These are phyloP conservation scores for Neurospora sp. DNA, from an alignment of 495 filamentous ascomycete genomes.

Conservation along the genomic window DNA sequence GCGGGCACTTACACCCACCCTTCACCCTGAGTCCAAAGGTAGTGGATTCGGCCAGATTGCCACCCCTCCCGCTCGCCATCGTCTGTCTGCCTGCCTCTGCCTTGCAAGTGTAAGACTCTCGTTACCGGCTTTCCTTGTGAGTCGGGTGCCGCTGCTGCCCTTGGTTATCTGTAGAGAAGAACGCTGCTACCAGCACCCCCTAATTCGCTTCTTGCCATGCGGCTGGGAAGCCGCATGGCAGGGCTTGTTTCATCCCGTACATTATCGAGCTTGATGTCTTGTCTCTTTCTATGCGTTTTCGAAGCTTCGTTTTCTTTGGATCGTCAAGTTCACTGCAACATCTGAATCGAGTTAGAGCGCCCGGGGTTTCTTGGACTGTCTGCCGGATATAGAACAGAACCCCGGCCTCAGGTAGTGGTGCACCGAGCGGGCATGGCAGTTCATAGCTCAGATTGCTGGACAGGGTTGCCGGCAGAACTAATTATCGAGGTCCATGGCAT, in stretches of 20 bases:
- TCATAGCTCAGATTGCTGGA: conserved; percentile 26
- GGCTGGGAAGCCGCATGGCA: conserved; percentile 37
- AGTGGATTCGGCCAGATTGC: neutral
- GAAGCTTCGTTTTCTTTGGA: conserved; percentile 26
- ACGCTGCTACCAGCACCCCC: conserved; percentile 8
- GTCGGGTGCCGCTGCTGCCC: conserved; percentile 14
- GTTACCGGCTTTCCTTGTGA: conserved; percentile 8
- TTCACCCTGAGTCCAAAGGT: neutral
- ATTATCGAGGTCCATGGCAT: conserved; percentile 37
- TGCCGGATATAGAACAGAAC: conserved; percentile 40
- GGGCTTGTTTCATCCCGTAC: conserved; percentile 36
- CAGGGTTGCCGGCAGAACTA: conserved; percentile 23
- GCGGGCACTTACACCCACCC: conserved; percentile 11
- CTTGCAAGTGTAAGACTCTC: neutral
- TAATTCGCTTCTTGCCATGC: conserved; percentile 37
- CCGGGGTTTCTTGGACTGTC: conserved; percentile 24
- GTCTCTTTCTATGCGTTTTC: conserved; percentile 37
- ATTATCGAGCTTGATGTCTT: conserved; percentile 31
- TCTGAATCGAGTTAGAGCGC: conserved; percentile 32
- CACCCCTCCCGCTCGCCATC: neutral
- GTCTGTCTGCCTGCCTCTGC: conserved; percentile 5
- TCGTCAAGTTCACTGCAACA: conserved; percentile 16
- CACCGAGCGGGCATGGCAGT: conserved; percentile 35
- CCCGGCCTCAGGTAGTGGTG: conserved; percentile 38
- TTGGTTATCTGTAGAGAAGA: neutral